Percentiles rank a stretch among this genome's conserved stretches.
phyloP scores from a whole-genome alignment of 2,329 filamentous ascomycete species.

The Calonectria naviculata region DNA sequence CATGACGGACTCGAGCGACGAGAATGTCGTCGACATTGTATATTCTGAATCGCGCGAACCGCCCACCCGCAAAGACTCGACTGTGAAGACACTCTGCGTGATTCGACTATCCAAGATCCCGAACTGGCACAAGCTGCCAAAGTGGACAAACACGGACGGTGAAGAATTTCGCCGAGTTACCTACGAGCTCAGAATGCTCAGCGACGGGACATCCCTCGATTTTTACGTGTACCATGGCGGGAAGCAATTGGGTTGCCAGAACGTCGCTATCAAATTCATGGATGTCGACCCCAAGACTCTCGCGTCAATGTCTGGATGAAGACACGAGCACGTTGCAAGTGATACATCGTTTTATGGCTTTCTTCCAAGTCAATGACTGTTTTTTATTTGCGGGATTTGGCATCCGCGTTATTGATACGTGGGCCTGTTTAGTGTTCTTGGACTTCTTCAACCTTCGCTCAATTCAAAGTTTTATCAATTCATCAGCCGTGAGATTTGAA shows the following conservation, averaged over 20 bases:
- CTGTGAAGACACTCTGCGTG: conserved; percentile 30
- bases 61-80: conserved; percentile 11
- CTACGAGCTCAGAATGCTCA: conserved; percentile 38
- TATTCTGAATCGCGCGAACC: conserved; percentile 17
- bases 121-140: conserved; percentile 25
- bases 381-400: no score
- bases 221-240: conserved; percentile 34
- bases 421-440: no score
- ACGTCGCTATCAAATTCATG: conserved; percentile 35
- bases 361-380: no score
- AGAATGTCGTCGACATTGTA: conserved; percentile 24
- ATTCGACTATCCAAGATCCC: conserved; percentile 29
- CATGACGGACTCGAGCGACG: background rate
- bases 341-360: no score
- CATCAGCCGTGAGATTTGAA: no score
- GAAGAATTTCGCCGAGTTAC: conserved; percentile 21
- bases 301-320: background rate
- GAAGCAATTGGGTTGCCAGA: conserved; percentile 31
- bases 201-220: conserved; percentile 37
- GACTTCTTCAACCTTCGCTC: no score
- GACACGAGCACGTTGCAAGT: no score
- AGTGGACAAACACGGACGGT: conserved; percentile 24
- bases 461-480: no score
- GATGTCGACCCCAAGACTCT: background rate
- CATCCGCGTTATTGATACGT: no score